Evolutionary conservation across 2,329 filamentous ascomycete species (phyloP), one percentile per base, ranked within the genome.

Genomic region (Pseudogymnoascus sp.): DNA sequence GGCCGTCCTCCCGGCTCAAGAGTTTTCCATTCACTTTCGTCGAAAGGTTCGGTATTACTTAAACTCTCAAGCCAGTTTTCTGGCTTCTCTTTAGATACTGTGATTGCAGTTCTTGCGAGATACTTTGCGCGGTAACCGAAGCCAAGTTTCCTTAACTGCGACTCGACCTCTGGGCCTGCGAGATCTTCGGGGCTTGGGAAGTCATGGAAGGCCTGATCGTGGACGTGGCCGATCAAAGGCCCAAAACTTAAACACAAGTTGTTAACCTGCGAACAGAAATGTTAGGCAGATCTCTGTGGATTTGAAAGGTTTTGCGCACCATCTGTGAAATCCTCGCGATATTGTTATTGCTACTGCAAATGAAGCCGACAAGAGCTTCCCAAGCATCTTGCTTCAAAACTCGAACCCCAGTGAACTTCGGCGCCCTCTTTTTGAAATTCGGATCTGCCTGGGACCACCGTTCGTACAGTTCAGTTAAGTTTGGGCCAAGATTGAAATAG

Each of bases 281-380:
- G 10, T 37, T 57, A 26, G 36, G 7, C 37, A 54, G 9, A 4
- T 21, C 13, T 40, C 13, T 44, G 4, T 26, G 26, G 9, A 39
- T 36, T 17, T 39, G 59, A 31, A 26, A 24, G 4, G 15, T 17
- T 41, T 39, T 15, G 11, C 71, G 65, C 69, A 89, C 92, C 94
- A 99, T 99, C 74, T 95, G 90, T 4, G 90, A 93, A 72, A 99
- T 99, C 39, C 94, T 85, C 1, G 87, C 83, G 64, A 99, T 99
- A 72, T 99, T 97, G 76, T 99, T 99, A 76, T 99, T 99, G 75
- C 92, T 96, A 75, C 92, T 97, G 80, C 94, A 99, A 66, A 99
- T 99, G 74, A 99, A 99, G 62, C 89, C 87, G 24, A 99, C 79
- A 21, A 99, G 79, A 0, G 94, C 86, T 74, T 99, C 94, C 94